These are phyloP conservation scores for Fusarium vanettenii DNA, from an alignment of 2,329 filamentous ascomycete species.

Conservation along the genomic window DNA sequence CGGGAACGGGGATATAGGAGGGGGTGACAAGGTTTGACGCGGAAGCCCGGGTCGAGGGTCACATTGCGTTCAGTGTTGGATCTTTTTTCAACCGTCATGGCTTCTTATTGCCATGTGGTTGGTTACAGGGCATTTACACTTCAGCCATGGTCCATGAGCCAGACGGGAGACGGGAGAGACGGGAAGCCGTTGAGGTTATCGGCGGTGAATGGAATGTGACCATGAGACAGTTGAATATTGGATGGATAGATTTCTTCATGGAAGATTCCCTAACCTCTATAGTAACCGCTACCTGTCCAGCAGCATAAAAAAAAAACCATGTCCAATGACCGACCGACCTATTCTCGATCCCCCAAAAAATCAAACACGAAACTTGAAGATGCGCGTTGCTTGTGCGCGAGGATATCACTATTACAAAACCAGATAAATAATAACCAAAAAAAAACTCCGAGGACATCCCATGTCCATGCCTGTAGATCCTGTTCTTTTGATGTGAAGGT, in stretches of 20 bases:
- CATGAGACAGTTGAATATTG: neutral
- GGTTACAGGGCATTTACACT: neutral
- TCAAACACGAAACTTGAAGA: slow-evolving; percentile 31
- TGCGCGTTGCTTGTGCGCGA: slow-evolving; percentile 26
- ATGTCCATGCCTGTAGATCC: slow-evolving; percentile 34
- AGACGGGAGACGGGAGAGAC: neutral
- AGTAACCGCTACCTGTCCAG: slow-evolving; percentile 2
- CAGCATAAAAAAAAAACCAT: neutral
- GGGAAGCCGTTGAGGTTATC: neutral
- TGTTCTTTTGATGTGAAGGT: slow-evolving; percentile 23
- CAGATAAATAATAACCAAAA: slow-evolving; percentile 21
- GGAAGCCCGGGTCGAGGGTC: neutral
- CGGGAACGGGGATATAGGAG: neutral
- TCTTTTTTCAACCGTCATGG: slow-evolving; percentile 1
- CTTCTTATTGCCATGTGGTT: slow-evolving; percentile 6
- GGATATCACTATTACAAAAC: slow-evolving; percentile 43
- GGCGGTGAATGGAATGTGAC: neutral
- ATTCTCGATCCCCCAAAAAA: slow-evolving; percentile 12
- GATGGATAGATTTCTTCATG: slow-evolving; percentile 8
- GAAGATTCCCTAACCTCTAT: slow-evolving; percentile 25
- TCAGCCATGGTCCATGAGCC: slow-evolving; percentile 1
- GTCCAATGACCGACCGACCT: neutral
- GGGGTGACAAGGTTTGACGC: neutral
- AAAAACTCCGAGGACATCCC: slow-evolving; percentile 34
- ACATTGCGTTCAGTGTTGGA: slow-evolving; percentile 1